A percentile compares a stretch with the other conserved stretches of the same genome.
Evolutionary conservation across 331 rosid genomes (phyloP).

Genomic region (Acacia concinna): DNA sequence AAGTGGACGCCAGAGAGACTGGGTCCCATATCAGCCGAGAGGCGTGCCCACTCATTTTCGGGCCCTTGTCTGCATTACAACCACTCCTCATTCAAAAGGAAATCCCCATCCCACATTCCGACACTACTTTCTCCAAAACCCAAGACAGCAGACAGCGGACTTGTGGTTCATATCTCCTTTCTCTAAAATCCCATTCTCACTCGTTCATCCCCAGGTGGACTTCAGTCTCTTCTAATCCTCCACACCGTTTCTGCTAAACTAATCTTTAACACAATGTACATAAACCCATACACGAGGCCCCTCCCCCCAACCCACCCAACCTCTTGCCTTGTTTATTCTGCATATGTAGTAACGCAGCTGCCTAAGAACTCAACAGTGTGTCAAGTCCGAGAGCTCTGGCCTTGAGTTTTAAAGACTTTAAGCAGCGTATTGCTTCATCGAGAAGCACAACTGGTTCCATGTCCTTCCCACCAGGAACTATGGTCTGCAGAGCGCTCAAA

Average conservation of each 20-base stretch:
- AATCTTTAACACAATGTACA: neutral
- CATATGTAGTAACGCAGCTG: conserved; percentile 16
- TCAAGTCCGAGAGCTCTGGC: conserved; percentile 60
- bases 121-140: conserved; percentile 61
- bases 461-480: conserved; percentile 76
- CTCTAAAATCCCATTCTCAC: conserved; percentile 24
- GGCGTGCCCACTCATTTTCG: conserved; percentile 47
- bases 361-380: conserved; percentile 30
- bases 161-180: conserved; percentile 44
- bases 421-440: conserved; percentile 77
- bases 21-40: conserved; percentile 64
- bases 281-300: conserved; percentile 10
- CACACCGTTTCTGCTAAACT: conserved; percentile 15
- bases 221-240: conserved; percentile 3
- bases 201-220: conserved; percentile 29
- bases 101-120: conserved; percentile 42
- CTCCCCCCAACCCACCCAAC: neutral
- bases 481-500: conserved; percentile 61
- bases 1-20: conserved; percentile 37
- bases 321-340: conserved; percentile 37
- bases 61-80: conserved; percentile 35
- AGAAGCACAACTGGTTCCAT: conserved; percentile 71
- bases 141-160: conserved; percentile 42
- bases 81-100: conserved; percentile 42
- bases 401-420: conserved; percentile 63